Base-by-base conservation (phyloP, 805 yeast species). In the Teunomyces tritomae region DNA sequence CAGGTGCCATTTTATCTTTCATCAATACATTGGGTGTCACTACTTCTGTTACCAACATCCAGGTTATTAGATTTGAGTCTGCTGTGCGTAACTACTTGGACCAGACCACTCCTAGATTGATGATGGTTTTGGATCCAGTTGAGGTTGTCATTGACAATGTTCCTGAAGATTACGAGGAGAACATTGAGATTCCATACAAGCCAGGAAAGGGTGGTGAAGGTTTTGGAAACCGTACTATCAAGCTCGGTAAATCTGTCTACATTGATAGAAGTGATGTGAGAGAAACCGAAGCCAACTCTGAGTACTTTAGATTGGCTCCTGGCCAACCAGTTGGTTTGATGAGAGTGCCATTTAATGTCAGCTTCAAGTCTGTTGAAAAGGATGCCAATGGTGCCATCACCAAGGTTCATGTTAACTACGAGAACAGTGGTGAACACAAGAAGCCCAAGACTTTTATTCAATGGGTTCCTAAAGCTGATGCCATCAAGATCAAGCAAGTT, bases 361-460 rank as follows among this genome's bases (percentile, higher is more conserved):
- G 83, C 39, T 92, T 87, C 56, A 82, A 80, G 47, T 77, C 83
- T 45, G 78, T 83, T 48, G 89, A 84, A 53, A 82, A 75, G 58
- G 84, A 85, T 57, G 74, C 68, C 37, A 56, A 65, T 0, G 96
- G 96, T 16, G 73, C 79, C 42, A 80, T 91, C 45, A 73, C 73
- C 16, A 82, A 80, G 68, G 80, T 94, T 49, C 84, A 85, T 57
- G 96, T 87, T 44, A 80, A 84, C 58, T 94, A 92, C 62, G 87
- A 90, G 62, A 82, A 81, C 53, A 88, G 80, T 47, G 66, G 73
- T 16, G 63, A 64, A 11, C 72, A 70, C 47, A 79, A 76, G 66
- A 89, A 88, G 64, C 99, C 99, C 62, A 94, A 92, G 80, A 91
- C 99, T 8, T 94, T 77, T 64, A 90, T 94, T 62, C 99, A 94